phyloP scores from a whole-genome alignment of 441 rosid genomes.

The Flueggea neowawraea region DNA sequence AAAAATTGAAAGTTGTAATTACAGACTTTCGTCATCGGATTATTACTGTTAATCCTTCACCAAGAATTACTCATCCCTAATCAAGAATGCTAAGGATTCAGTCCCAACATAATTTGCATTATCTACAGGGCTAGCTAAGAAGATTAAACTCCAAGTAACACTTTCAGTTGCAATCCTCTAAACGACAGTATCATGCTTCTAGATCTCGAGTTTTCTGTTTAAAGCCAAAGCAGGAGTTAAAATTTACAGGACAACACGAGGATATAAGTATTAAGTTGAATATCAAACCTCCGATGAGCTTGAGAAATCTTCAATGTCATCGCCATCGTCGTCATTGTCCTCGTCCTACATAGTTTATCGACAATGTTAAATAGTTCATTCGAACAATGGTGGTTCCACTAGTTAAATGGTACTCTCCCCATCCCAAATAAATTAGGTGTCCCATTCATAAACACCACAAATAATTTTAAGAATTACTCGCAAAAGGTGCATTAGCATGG shows the following conservation, averaged over 20 bases:
- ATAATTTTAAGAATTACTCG: no score
- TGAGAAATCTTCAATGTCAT: constrained; percentile 50
- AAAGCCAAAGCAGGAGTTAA: neutral
- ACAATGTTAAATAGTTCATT: neutral
- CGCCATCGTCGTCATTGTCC: constrained; percentile 51
- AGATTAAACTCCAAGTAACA: no score
- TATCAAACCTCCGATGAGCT: constrained; percentile 44
- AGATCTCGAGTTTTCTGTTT: neutral
- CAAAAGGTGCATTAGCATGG: no score
- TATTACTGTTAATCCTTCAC: no score
- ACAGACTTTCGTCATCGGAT: neutral
- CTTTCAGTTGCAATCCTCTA: neutral
- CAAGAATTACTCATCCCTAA: no score
- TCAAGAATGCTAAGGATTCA: no score
- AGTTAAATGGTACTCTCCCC: neutral
- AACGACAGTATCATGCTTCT: neutral
- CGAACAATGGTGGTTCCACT: no score
- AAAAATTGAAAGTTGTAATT: neutral
- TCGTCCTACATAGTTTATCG: constrained; percentile 32
- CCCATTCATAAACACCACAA: neutral
- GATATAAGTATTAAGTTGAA: neutral
- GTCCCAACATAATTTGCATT: no score
- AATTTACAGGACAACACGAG: neutral
- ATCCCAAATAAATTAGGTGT: neutral
- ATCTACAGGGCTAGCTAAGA: no score